A percentile compares a stretch with the other conserved stretches of the same genome.
Conservation (phyloP, 306 rosid genomes). For the Elaeagnus macrophylla region DNA sequence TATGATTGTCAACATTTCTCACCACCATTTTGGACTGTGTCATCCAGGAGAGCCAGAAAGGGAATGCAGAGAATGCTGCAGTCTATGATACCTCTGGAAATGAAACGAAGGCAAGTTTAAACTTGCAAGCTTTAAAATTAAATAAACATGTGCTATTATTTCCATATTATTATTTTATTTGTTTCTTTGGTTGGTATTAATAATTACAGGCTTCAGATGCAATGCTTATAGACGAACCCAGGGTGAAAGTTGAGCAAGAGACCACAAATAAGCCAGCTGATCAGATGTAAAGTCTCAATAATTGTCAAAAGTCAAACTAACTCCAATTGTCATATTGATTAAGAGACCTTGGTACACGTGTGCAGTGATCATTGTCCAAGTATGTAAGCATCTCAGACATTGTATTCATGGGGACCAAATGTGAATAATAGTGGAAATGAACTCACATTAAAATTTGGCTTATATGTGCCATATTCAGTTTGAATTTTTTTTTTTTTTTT, state of each 20-base stretch:
- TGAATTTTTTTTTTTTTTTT: no score
- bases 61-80: slow-evolving; percentile 40
- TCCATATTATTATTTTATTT: background rate
- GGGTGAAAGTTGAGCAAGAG: slow-evolving; percentile 52
- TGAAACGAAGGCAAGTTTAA: slow-evolving; percentile 49
- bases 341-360: no score
- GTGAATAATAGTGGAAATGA: no score
- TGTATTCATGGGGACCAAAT: no score
- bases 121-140: slow-evolving; percentile 1
- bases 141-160: slow-evolving; percentile 1
- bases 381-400: no score
- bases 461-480: no score
- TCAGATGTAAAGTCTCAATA: slow-evolving; percentile 21
- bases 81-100: slow-evolving; percentile 35
- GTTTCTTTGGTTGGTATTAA: slow-evolving; percentile 3
- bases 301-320: no score
- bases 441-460: no score
- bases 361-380: no score
- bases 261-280: slow-evolving; percentile 41
- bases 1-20: background rate
- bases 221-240: slow-evolving; percentile 37
- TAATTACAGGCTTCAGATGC: slow-evolving; percentile 59
- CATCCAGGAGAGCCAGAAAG: slow-evolving; percentile 36
- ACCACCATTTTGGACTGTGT: slow-evolving; percentile 15
- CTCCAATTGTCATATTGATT: no score